Base-by-base conservation (phyloP, 371 early-diverging fungal genomes). In the Rhizopus delemar region DNA sequence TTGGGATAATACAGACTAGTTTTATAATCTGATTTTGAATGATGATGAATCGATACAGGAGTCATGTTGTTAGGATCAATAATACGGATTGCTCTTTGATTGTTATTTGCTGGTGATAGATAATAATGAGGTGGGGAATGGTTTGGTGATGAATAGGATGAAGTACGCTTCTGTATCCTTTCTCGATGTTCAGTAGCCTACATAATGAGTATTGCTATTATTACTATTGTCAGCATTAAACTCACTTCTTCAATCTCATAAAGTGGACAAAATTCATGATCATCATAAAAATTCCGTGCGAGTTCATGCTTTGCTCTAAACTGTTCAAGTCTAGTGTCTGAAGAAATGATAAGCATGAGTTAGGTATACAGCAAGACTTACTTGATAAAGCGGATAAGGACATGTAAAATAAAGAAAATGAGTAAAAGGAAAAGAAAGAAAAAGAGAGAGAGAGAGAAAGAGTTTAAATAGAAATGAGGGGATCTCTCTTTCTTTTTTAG, bases 271-370 rank as follows among this genome's bases (percentile, higher is more conserved):
- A 77, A 77, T 51, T 77, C 77, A 51, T 59, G 29, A 46, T 77
- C 77, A 53, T 77, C 77, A 32, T 77, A 77, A 46, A 77, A 77
- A 15, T 77, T 77, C 35, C 72, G 66, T 38, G 77, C 77, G 1
- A 77, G 62, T 53, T 77, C 77, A 38, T 74, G 59, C 53, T 77
- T 65, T 8, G 77, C 69, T 51, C 59, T 64, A 58, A 74, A 74
- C 12, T 65, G 65, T 36, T 71, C 77, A 29, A 77, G 70, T 33
- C 68, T 63, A 41, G 46, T 29, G 55, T 52, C 63, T 62, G 41
- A 7, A 28, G 9, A 7, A 36, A 8, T 38, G 29, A 46, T 11
- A 16, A 3, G 13, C 5, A 0, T 33, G 9, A 28, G 46, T 5
- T 13, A 35, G 38, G n/a, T 11, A 15, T 29, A 28, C 22, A 34